Evolutionary conservation across 257 asterid genomes (phyloP), one percentile per base, ranked within the genome.

Genomic region (Fraxinus americana): DNA sequence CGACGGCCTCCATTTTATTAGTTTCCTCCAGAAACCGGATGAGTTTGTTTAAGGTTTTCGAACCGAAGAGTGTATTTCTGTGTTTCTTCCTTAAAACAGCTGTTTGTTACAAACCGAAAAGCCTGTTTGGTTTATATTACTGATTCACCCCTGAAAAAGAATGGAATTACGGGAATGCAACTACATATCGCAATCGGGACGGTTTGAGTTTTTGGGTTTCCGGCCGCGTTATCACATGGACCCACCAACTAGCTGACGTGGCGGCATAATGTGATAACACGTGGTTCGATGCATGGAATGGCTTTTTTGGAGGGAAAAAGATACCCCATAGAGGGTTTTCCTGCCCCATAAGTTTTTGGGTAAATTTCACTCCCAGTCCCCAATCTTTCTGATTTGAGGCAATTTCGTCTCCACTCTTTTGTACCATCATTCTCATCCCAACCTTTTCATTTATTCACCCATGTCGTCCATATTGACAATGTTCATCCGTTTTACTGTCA

Each of bases 101-200:
- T 85, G 91, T 89, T 93, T 87, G 93, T 87, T 89, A 83, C 81
- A 92, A 87, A 89, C 89, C 82, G 88, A 86, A 84, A 81, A 80
- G 78, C 78, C 81, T 76, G 82, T 81, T 81, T 34, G 4, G 4
- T 0, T 27, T 35, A 77, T 79, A 48, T 6, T 61, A 50, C 90
- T 0, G 0, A 14, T 8, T 50, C 82, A 29, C 72, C 88, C 85
- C 75, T 75, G 0, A 2, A 43, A 3, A 54, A 77, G 7, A 7
- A 45, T 8, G 52, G 16, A 43, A 43, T 77, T 80, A 73, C 81
- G 39, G 23, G 36, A 75, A 52, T 25, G 72, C 78, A 81, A 48
- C 66, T 43, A 35, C 2, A 9, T 12, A 12, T 66, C 70, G 38
- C 73, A 70, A 70, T 29, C 68, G 75, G 80, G 73, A 83, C 81